A percentile compares a stretch with the other conserved stretches of the same genome.
Conservation (phyloP, 345 rosid genomes). For the Eucalyptus pauciflora region DNA sequence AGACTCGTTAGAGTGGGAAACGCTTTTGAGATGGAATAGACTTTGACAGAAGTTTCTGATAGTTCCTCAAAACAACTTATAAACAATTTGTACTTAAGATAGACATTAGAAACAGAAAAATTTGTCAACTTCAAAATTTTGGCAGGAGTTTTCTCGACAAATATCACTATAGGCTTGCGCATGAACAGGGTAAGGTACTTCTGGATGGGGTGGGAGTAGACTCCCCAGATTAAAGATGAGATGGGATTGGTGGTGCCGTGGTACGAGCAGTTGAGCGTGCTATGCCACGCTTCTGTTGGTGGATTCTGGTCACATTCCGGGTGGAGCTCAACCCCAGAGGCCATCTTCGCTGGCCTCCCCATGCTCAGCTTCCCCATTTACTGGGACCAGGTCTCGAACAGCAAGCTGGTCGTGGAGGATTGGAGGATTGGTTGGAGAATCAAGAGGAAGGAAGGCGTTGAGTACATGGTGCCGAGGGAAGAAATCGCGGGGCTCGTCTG, state of each 20-base stretch:
- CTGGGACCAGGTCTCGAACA: slow-evolving; percentile 11
- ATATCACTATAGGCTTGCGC: background rate
- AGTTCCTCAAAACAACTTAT: no score
- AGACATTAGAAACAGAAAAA: no score
- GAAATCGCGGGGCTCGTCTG: slow-evolving; percentile 1
- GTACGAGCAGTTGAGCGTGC: slow-evolving; percentile 20
- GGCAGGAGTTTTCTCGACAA: no score
- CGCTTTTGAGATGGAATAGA: no score
- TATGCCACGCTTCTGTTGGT: slow-evolving; percentile 18
- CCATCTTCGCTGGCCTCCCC: slow-evolving; percentile 19
- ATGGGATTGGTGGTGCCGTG: slow-evolving; percentile 14
- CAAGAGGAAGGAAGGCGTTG: slow-evolving; percentile 1
- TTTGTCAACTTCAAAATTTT: no score
- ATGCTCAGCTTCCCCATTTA: slow-evolving; percentile 22
- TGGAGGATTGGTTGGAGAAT: slow-evolving; percentile 31
- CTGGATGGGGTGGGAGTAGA: background rate
- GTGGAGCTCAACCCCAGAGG: slow-evolving; percentile 19
- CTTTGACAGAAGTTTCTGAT: no score
- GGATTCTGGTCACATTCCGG: slow-evolving; percentile 37
- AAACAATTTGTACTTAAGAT: no score
- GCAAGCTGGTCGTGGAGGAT: slow-evolving; percentile 13
- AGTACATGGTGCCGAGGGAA: background rate
- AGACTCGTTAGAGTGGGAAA: no score
- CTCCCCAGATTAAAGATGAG: background rate
- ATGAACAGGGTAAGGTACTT: background rate